Percentiles rank a stretch among this genome's conserved stretches.
Evolutionary conservation across 2,329 filamentous ascomycete genomes (phyloP).

Genomic region (Fusarium metavorans): DNA sequence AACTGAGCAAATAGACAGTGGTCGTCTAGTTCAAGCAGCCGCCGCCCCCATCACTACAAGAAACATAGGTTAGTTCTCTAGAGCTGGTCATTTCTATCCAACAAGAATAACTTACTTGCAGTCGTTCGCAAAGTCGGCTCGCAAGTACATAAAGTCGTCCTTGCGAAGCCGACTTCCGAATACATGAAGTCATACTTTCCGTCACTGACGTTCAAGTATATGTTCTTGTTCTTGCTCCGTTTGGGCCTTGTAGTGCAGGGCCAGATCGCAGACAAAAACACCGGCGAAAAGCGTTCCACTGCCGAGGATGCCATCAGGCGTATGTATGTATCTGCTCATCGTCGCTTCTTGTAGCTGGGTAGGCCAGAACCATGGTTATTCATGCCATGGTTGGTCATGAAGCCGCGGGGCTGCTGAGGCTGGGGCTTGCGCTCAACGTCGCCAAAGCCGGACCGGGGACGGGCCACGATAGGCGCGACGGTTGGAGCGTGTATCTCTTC

Average conservation of each 20-base stretch:
- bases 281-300: too few relatives aligned
- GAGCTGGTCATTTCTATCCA: neutral
- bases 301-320: too few relatives aligned
- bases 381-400: neutral
- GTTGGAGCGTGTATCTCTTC: constrained; percentile 28
- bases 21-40: neutral
- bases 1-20: neutral
- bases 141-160: neutral
- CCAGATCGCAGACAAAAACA: too few relatives aligned
- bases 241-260: too few relatives aligned
- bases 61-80: neutral
- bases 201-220: too few relatives aligned
- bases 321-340: too few relatives aligned
- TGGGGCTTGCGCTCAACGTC: constrained; percentile 33
- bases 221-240: too few relatives aligned
- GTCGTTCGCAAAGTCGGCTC: neutral
- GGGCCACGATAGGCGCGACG: neutral
- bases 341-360: too few relatives aligned
- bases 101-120: neutral
- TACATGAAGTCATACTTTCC: neutral
- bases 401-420: neutral
- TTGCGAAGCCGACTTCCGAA: neutral
- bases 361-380: neutral
- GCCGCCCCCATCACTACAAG: neutral
- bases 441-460: constrained; percentile 38